These are phyloP conservation scores for Xylariaceae sp. DNA, from an alignment of 2,329 filamentous ascomycete genomes.

Conservation along the genomic window DNA sequence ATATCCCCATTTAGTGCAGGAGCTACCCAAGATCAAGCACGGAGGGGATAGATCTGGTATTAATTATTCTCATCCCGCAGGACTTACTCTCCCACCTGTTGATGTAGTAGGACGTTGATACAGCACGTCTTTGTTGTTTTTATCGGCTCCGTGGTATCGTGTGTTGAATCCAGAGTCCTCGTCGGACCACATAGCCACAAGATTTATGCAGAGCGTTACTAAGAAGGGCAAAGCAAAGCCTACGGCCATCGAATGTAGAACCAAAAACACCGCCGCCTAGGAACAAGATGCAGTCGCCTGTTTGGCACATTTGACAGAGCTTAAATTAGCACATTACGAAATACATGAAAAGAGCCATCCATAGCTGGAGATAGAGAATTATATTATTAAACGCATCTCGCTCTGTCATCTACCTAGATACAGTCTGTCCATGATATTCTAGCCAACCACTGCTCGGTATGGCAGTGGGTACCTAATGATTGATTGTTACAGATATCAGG, in stretches of 20 bases:
- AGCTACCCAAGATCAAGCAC: background rate
- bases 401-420: constrained; percentile 1
- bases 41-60: constrained; percentile 1
- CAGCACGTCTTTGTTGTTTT: background rate
- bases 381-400: constrained; percentile 5
- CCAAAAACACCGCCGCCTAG: background rate
- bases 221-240: background rate
- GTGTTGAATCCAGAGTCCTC: background rate
- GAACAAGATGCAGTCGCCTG: background rate
- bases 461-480: no score
- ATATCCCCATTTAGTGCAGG: constrained; percentile 1
- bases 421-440: background rate
- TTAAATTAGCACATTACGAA: background rate
- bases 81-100: background rate
- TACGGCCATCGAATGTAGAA: background rate
- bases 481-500: no score
- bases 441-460: no score
- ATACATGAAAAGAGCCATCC: background rate
- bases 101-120: background rate
- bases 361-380: background rate
- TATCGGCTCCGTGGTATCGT: constrained; percentile 1
- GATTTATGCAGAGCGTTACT: constrained; percentile 4
- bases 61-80: background rate
- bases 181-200: background rate
- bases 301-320: background rate